Base-by-base conservation (phyloP, 2,329 filamentous ascomycete genomes). In the Penicillium glabrum region DNA sequence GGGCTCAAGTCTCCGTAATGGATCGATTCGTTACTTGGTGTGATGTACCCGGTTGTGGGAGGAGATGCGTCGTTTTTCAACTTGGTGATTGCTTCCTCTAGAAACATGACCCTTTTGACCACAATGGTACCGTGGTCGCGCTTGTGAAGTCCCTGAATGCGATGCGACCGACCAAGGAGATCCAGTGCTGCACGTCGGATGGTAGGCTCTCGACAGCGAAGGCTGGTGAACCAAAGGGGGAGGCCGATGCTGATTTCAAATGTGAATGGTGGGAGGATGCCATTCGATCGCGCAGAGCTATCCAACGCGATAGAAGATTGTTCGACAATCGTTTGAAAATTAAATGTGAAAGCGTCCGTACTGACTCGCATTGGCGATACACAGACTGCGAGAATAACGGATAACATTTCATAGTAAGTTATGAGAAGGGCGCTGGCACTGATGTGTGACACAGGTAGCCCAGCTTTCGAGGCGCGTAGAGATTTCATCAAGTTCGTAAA, bases 201-300 rank as follows among this genome's bases (percentile, higher is more conserved):
- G 4, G 14, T 45, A 1, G 70, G 71, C n/a, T 74, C 66, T 9
- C 72, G 69, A 45, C 72, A 75, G 46, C 67, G 63, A 1, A 72
- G 57, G 26, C 63, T 64, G 1, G 68, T 70, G 26, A 73, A 69
- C 61, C 64, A 75, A 2, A 74, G 62, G 3, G 70, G 69, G 10
- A 68, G 43, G 1, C 61, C 68, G 16, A 72, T 52, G 14, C 62
- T 62, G 7, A 72, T 51, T 24, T 73, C 71, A 51, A 72, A 72
- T 5, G 69, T 72, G 27, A 70, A 73, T 7, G 66, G 68, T 5
- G 67, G 59, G 37, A 67, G 65, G 1, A 62, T 65, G 11, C 69
- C 66, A 27, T 72, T 67, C 2, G 54, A 23, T 45, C 61, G 58
- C 0, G 48, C 46, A 3, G 62, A 65, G 2, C 54, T 56, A 23